Evolutionary conservation across 2,329 filamentous ascomycete species (phyloP).

Genomic region (Pyrenochaeta sp.): DNA sequence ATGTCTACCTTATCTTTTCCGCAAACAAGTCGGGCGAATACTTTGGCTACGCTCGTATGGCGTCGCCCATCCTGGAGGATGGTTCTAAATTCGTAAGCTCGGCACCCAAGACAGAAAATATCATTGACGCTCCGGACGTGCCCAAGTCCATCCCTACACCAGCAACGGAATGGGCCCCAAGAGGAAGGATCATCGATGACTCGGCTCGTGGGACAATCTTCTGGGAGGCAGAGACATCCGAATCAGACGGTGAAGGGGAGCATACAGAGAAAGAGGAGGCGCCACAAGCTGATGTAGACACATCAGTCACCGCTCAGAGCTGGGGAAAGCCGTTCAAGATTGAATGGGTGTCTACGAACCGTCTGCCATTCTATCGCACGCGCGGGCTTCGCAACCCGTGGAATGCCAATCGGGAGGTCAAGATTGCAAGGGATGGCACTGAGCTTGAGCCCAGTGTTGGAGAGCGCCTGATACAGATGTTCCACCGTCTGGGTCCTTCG

Average conservation of each 20-base stretch:
- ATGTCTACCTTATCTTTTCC: slow-evolving; percentile 92
- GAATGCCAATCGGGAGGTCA: slow-evolving; percentile 95
- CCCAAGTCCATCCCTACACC: slow-evolving; percentile 82
- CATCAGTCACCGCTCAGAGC: slow-evolving; percentile 61
- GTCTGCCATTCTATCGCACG: slow-evolving; percentile 88
- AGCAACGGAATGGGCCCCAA: slow-evolving; percentile 79
- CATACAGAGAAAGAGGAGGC: slow-evolving; percentile 48
- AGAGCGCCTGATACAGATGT: slow-evolving; percentile 77
- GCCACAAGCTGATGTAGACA: slow-evolving; percentile 49
- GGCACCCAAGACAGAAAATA: slow-evolving; percentile 68
- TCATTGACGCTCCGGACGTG: slow-evolving; percentile 67
- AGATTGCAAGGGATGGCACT: slow-evolving; percentile 93
- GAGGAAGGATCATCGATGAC: slow-evolving; percentile 89
- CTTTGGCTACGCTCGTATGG: slow-evolving; percentile 93
- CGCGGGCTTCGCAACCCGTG: slow-evolving; percentile 88
- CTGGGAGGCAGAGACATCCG: slow-evolving; percentile 82
- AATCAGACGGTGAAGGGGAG: slow-evolving; percentile 61
- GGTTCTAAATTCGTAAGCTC: slow-evolving; percentile 57
- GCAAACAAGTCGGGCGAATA: slow-evolving; percentile 98
- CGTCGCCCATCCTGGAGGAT: slow-evolving; percentile 82
- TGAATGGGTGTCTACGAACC: slow-evolving; percentile 85
- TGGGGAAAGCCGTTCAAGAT: slow-evolving; percentile 94
- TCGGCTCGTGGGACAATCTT: slow-evolving; percentile 95
- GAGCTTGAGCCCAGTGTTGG: slow-evolving; percentile 88
- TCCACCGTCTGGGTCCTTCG: slow-evolving; percentile 59